Percentiles rank a stretch among this genome's conserved stretches.
phyloP scores from a whole-genome alignment of 2,329 filamentous ascomycete species.

The Epicoccum nigrum region DNA sequence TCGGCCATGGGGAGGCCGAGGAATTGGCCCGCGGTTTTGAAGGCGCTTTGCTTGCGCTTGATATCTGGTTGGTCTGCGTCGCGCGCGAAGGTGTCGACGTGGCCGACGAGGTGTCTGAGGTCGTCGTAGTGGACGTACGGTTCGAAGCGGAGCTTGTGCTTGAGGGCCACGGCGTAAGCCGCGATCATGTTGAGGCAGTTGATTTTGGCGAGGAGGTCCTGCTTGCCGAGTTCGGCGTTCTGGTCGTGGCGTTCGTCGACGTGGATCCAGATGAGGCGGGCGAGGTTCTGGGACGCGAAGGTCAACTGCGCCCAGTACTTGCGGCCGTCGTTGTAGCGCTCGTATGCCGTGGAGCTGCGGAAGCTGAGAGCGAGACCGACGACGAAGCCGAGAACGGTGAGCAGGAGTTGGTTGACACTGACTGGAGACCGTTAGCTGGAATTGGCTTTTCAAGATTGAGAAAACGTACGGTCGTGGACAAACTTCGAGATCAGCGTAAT shows the following conservation, averaged over 20 bases:
- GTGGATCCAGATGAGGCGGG: conserved; percentile 88
- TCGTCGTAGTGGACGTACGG: conserved; percentile 78
- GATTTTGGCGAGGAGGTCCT: conserved; percentile 72
- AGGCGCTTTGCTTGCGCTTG: conserved; percentile 37
- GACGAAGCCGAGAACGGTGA: conserved; percentile 81
- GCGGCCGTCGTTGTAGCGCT: conserved; percentile 65
- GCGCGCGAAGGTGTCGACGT: conserved; percentile 76
- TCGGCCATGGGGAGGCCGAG: conserved; percentile 76
- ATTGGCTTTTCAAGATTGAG: background rate
- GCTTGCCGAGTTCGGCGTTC: conserved; percentile 60
- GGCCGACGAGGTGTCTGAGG: conserved; percentile 69
- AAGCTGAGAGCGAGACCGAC: conserved; percentile 77
- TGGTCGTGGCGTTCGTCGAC: conserved; percentile 61
- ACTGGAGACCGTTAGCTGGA: conserved; percentile 43
- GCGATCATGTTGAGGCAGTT: conserved; percentile 72
- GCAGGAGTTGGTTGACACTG: conserved; percentile 67
- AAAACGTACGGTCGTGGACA: conserved; percentile 42
- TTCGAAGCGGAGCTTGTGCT: conserved; percentile 85
- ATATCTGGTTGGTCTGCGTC: conserved; percentile 45
- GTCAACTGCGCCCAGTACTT: conserved; percentile 67
- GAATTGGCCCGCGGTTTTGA: conserved; percentile 72
- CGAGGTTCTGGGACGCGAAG: conserved; percentile 62
- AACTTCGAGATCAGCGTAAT: conserved; percentile 61
- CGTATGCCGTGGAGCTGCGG: conserved; percentile 76
- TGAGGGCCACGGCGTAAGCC: conserved; percentile 76